Evolutionary conservation across 495 filamentous ascomycete genomes (phyloP), one percentile per base, ranked within the genome.

Genomic region (Hyaloscypha hepaticicola): DNA sequence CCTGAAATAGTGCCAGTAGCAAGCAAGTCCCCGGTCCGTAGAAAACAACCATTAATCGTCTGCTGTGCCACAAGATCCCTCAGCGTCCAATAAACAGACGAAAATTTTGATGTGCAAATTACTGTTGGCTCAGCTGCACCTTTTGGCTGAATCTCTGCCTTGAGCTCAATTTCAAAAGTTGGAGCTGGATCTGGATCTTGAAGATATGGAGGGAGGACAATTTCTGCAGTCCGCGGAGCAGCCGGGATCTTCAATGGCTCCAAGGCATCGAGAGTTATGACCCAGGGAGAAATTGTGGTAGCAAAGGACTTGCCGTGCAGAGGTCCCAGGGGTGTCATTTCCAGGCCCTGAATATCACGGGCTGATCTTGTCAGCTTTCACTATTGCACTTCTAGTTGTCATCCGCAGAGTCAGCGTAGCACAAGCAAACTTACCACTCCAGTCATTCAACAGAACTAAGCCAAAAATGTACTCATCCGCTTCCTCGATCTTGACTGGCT

Each of bases 1-100:
- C 94, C 93, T 49, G 88, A 91, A 68, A 98, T 95, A 1, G 94
- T 98, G 2, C 94, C 94, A 5, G 91, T 94, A 24, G 90, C 94
- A 1, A 98, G 75, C 58, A 98, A 75, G 66, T 98, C 94, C 29
- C 94, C 94, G 0, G 89, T 82, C 52, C 86, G 83, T 77, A 98
- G 72, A 21, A 87, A 86, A 72, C 94, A 97, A 28, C 94, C 94
- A 4, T 87, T 90, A 38, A 94, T 81, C 2, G 92, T 89, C 72
- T 97, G 94, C 69, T 97, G 94, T 0, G 94, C 87, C 45, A 98
- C 77, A 89, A 98, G 19, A 24, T 66, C 57, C 49, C 51, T 60
- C 7, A 66, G 31, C 16, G 63, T 66, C 63, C 63, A 66, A n/a
- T 66, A 66, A 29, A 96, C 82, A 71, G 96, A 83, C 62, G 77